Evolutionary conservation across 441 rosid genomes (phyloP), one percentile per base, ranked within the genome.

Genomic region (Jatropha multifida): DNA sequence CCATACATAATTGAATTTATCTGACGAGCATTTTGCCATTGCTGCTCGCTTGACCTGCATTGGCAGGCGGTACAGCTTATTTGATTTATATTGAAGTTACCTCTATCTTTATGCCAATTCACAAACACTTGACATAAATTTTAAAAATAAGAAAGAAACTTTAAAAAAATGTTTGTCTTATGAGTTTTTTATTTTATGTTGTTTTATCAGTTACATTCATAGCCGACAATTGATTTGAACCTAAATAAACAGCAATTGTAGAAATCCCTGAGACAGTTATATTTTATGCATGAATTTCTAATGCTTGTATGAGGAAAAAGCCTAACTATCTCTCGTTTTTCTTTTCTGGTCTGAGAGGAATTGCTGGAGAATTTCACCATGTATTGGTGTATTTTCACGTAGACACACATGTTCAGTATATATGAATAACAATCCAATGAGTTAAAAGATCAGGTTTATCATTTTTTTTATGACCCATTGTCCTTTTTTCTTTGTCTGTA

Each of bases 401-500:
- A 52, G 8, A 18, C 58, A 18, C 20, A 54, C 17, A 54, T 5
- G 7, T 54, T 17, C 7, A 3, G 18, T 52, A 10, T 54, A 17
- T 54, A 54, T 17, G 7, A 54, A 10, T 44, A 44, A 44, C 9
- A 44, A 2, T 54, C 58, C 58, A 54, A 54, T 0, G 12, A 0
- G 41, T 38, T 12, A 23, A 20, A 23, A 4, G 20, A 41, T 49
- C 17, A 10, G 38, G 4, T 15, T 44, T 44, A 37, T 52, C 23
- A 41, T 62, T 58, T 63, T 69, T 65, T 46, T 65, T 60, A 54
- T 80, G 79, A 78, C 56, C 44, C 13, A 3, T 52, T 67, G 60
- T 66, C 44, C 41, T 67, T 65, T 46, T 44, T 9, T 55, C n/a
- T 75, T 79, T 85, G 60, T 40, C 58, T 87, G 90, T 63, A 94